Evolutionary conservation across 2,329 filamentous ascomycete genomes (phyloP).

Genomic region (Seiridium cupressi): DNA sequence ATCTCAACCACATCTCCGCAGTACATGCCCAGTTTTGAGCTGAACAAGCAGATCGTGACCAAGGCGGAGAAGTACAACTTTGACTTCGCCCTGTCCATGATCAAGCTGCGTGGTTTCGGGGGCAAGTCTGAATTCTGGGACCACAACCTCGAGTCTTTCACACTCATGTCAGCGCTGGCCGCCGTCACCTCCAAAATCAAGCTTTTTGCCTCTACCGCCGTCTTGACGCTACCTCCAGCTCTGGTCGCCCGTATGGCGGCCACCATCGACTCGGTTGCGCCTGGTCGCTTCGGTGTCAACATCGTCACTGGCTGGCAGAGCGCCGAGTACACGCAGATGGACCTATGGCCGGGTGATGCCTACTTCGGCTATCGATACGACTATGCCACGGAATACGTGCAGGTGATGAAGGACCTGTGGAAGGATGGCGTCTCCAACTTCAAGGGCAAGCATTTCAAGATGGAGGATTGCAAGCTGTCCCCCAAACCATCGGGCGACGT

Average conservation of each 20-base stretch:
- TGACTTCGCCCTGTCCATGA: slow-evolving; percentile 30
- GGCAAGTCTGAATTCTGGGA: slow-evolving; percentile 32
- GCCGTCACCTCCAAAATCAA: slow-evolving; percentile 31
- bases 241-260: slow-evolving; percentile 28
- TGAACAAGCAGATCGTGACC: slow-evolving; percentile 27
- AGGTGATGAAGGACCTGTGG: slow-evolving; percentile 32
- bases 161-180: slow-evolving; percentile 29
- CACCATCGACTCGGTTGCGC: slow-evolving; percentile 28
- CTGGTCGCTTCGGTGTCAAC: slow-evolving; percentile 29
- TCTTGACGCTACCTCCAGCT: slow-evolving; percentile 28
- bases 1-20: slow-evolving; percentile 29
- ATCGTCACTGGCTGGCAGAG: slow-evolving; percentile 32
- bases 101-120: slow-evolving; percentile 29
- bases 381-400: slow-evolving; percentile 31
- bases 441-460: slow-evolving; percentile 30
- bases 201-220: slow-evolving; percentile 28
- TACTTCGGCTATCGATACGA: slow-evolving; percentile 29
- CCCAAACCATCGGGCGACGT: slow-evolving; percentile 17
- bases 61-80: slow-evolving; percentile 27
- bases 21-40: slow-evolving; percentile 28
- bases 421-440: slow-evolving; percentile 27
- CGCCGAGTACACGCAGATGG: slow-evolving; percentile 31
- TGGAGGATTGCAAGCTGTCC: slow-evolving; percentile 31
- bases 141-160: slow-evolving; percentile 31
- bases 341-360: slow-evolving; percentile 27